A percentile compares a stretch with the other conserved stretches of the same genome.
These are phyloP conservation scores for Pelargonium australe DNA, from an alignment of 441 rosid species.

Conservation along the genomic window DNA sequence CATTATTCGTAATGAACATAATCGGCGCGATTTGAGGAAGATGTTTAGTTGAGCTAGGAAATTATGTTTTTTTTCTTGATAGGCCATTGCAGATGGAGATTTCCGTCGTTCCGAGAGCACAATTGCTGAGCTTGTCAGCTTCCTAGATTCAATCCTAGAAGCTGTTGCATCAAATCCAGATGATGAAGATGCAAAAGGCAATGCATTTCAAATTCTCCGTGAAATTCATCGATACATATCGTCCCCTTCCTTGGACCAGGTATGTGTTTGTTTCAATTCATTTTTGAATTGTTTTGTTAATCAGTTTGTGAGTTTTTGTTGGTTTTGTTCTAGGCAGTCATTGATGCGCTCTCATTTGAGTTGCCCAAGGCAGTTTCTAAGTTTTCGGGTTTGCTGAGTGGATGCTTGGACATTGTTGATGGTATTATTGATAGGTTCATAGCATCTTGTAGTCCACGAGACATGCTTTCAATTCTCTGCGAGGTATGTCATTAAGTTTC, in stretches of 20 bases:
- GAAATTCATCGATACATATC: conserved; percentile 31
- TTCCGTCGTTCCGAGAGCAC: conserved; percentile 30
- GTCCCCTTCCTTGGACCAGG: conserved; percentile 56
- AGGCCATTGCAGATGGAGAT: conserved; percentile 48
- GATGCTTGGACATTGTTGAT: conserved; percentile 45
- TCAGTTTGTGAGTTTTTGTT: conserved; percentile 16
- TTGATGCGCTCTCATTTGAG: conserved; percentile 68
- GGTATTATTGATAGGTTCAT: conserved; percentile 41
- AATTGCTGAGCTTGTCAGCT: conserved; percentile 38
- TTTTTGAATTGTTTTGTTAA: conserved; percentile 4
- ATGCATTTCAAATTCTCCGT: conserved; percentile 39
- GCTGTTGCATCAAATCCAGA: conserved; percentile 29
- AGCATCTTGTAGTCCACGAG: conserved; percentile 62
- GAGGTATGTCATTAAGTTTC: conserved; percentile 43
- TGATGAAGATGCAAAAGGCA: conserved; percentile 28
- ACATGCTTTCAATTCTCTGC: conserved; percentile 78
- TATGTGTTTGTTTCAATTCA: conserved; percentile 12
- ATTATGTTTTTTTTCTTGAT: conserved; percentile 1
- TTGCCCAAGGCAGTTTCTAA: conserved; percentile 61
- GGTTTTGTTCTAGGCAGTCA: conserved; percentile 37
- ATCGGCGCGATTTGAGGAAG: neutral
- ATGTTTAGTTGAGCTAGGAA: neutral
- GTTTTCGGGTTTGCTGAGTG: conserved; percentile 43
- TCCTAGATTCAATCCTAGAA: conserved; percentile 42
- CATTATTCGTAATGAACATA: neutral